Evolutionary conservation across 345 rosid species (phyloP).

Genomic region (Brassica napus): DNA sequence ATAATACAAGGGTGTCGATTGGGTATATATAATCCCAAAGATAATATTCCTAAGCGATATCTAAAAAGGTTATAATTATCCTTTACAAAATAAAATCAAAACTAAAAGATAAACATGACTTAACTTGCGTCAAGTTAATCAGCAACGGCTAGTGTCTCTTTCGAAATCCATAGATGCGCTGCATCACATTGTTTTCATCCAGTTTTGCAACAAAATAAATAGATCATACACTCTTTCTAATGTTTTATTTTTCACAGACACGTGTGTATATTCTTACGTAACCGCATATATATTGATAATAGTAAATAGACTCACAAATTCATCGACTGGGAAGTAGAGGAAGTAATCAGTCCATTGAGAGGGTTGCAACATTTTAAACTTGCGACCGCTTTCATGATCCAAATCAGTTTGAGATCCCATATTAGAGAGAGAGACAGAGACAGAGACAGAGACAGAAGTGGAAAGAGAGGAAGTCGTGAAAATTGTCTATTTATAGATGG

Average conservation of each 20-base stretch:
- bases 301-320: background rate
- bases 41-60: no score
- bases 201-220: background rate
- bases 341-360: slow-evolving; percentile 2
- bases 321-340: background rate
- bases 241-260: background rate
- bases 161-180: no score
- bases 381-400: slow-evolving; percentile 6
- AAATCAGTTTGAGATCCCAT: background rate
- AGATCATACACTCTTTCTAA: background rate
- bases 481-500: background rate
- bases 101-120: no score
- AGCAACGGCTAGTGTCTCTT: no score
- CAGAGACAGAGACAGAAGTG: background rate
- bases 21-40: no score
- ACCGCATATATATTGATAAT: background rate
- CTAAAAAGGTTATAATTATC: no score
- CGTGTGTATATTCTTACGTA: background rate
- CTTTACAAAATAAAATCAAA: no score
- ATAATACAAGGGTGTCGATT: no score
- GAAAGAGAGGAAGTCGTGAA: background rate
- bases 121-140: no score
- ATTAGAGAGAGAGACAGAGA: background rate
- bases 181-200: background rate
- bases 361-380: background rate